Conservation (phyloP, 441 rosid genomes). For the Syzygium syzygioides region DNA sequence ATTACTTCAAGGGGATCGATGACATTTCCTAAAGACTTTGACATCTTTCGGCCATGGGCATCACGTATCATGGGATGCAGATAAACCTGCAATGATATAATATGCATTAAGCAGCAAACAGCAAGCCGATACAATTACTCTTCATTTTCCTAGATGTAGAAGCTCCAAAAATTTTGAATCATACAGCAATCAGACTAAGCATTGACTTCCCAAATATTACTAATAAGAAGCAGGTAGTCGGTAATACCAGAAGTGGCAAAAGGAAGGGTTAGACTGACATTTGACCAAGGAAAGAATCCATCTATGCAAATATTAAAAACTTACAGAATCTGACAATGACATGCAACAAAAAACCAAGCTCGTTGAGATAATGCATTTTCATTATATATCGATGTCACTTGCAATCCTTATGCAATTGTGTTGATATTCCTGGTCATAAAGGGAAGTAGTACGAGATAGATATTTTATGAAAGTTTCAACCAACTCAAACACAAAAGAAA, state of each 20-base stretch:
- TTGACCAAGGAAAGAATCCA: not conserved
- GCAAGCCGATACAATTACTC: not conserved
- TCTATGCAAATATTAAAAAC: not conserved
- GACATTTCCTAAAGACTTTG: slow-evolving; percentile 92
- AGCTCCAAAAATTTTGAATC: not conserved
- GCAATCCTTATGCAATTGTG: not conserved
- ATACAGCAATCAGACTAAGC: not conserved
- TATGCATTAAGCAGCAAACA: not conserved
- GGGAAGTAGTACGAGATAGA: not conserved
- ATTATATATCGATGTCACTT: not conserved
- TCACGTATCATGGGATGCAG: slow-evolving; percentile 97
- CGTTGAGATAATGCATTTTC: not conserved
- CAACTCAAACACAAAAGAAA: not conserved
- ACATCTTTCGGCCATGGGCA: slow-evolving; percentile 99
- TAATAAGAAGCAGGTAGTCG: not conserved
- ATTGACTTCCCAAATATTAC: not conserved
- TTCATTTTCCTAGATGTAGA: not conserved
- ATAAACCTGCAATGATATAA: slow-evolving; percentile 50
- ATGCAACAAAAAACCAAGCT: not conserved
- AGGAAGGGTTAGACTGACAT: not conserved
- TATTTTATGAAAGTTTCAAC: not conserved
- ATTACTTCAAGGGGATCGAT: slow-evolving; percentile 94
- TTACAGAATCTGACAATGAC: not conserved
- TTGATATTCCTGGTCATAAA: not conserved
- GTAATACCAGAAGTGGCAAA: not conserved